Conservation (phyloP, 1,284 basidiomycete species). For the Nidula niveotomentosa region DNA sequence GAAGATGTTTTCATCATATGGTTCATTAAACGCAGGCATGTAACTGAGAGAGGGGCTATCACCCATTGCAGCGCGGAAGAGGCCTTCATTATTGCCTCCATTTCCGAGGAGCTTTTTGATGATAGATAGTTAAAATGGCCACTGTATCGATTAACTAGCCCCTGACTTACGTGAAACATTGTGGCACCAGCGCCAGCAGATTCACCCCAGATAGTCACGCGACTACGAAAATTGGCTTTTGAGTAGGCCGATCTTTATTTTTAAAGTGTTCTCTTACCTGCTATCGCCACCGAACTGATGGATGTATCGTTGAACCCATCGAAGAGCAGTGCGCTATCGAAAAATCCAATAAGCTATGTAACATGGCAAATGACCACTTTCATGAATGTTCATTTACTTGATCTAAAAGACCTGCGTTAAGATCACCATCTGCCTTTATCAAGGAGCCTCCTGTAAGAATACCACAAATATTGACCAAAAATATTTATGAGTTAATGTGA, state of each 20-base stretch:
- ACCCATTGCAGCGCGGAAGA: slow-evolving; percentile 34
- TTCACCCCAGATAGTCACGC: slow-evolving; percentile 37
- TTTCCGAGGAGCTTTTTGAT: slow-evolving; percentile 27
- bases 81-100: slow-evolving; percentile 25
- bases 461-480: too few species aligned
- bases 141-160: background rate
- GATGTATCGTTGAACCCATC: slow-evolving; percentile 35
- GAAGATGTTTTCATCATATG: slow-evolving; percentile 27
- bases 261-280: slow-evolving; percentile 11
- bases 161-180: slow-evolving; percentile 30
- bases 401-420: slow-evolving; percentile 37
- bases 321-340: slow-evolving; percentile 30
- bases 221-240: slow-evolving; percentile 11
- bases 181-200: slow-evolving; percentile 38
- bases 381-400: slow-evolving; percentile 20
- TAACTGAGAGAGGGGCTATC: slow-evolving; percentile 34
- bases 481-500: too few species aligned
- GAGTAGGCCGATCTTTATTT: background rate
- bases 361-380: too few species aligned
- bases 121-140: background rate
- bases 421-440: slow-evolving; percentile 23
- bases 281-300: slow-evolving; percentile 31
- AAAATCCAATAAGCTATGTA: too few species aligned
- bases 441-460: slow-evolving; percentile 22
- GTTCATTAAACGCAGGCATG: slow-evolving; percentile 21